These are phyloP conservation scores for Acanthamoeba healyi DNA, from an alignment of 208 protist species.

Conservation along the genomic window DNA sequence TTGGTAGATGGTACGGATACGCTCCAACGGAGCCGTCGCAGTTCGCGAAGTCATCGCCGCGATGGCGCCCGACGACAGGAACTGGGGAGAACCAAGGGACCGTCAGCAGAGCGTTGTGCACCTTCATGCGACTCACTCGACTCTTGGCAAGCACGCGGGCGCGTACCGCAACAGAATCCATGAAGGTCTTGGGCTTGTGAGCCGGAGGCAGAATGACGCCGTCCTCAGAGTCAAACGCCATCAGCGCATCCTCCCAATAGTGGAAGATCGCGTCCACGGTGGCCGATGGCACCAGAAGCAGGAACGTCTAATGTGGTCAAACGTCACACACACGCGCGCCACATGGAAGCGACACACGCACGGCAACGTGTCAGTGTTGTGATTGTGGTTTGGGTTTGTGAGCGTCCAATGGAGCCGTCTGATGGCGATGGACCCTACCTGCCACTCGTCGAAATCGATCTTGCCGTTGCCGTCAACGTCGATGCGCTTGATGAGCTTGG, in stretches of 20 bases:
- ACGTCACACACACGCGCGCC: neutral
- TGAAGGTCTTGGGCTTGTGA: neutral
- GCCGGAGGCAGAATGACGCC: conserved; percentile 59
- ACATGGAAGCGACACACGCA: too few species aligned
- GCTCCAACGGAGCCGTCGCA: conserved; percentile 78
- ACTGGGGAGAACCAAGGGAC: neutral
- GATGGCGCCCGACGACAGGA: conserved; percentile 68
- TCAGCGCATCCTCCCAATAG: conserved; percentile 78
- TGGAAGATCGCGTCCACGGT: conserved; percentile 58
- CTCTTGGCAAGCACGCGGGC: too few species aligned
- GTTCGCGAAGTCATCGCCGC: conserved; percentile 75
- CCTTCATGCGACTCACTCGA: neutral
- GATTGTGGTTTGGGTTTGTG: neutral
- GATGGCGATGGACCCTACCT: neutral
- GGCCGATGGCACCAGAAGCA: conserved; percentile 76
- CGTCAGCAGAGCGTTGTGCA: neutral
- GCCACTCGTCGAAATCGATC: conserved; percentile 82
- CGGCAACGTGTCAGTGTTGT: too few species aligned
- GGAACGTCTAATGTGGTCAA: neutral
- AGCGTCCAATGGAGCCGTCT: neutral
- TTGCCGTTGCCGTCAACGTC: conserved; percentile 78
- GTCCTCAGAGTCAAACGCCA: conserved; percentile 73
- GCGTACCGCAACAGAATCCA: conserved; percentile 41
- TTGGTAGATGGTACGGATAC: conserved; percentile 79
- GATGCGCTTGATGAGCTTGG: conserved; percentile 75